Evolutionary conservation across 768 basidiomycete species (phyloP).

Genomic region (Russula sp.): DNA sequence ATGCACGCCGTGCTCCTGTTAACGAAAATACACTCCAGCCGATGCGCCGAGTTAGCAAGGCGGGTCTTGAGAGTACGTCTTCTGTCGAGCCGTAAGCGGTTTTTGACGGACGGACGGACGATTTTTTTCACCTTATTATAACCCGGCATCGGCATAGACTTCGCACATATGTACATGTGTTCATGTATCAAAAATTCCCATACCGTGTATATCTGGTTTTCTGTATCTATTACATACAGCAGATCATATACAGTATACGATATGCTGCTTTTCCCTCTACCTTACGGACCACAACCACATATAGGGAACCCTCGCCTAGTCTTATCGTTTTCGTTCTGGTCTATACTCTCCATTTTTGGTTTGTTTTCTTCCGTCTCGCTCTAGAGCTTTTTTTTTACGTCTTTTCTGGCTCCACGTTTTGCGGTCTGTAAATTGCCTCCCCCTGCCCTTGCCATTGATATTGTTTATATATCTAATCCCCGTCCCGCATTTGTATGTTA

Average conservation of each 20-base stretch:
- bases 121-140: too few relatives aligned
- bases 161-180: not conserved
- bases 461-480: conserved; percentile 12
- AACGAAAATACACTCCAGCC: conserved; percentile 87
- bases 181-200: conserved; percentile 5
- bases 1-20: conserved; percentile 83
- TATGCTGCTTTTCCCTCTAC: conserved; percentile 2
- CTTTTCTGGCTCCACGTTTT: not conserved
- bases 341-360: not conserved
- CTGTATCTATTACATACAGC: not conserved
- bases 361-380: too few relatives aligned
- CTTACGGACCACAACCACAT: not conserved
- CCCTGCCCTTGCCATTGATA: conserved; percentile 6
- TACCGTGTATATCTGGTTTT: conserved; percentile 1
- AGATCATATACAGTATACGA: conserved; percentile 3
- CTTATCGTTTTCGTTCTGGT: not conserved
- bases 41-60: conserved; percentile 86
- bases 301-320: conserved; percentile 14
- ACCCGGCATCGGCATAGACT: not conserved
- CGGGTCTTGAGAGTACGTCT: conserved; percentile 71
- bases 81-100: not conserved
- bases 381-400: too few relatives aligned
- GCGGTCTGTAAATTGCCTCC: not conserved
- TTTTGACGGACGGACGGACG: not conserved
- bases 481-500: conserved; percentile 23